Conservation (phyloP, 331 rosid species). For the Pyrus hybrid region DNA sequence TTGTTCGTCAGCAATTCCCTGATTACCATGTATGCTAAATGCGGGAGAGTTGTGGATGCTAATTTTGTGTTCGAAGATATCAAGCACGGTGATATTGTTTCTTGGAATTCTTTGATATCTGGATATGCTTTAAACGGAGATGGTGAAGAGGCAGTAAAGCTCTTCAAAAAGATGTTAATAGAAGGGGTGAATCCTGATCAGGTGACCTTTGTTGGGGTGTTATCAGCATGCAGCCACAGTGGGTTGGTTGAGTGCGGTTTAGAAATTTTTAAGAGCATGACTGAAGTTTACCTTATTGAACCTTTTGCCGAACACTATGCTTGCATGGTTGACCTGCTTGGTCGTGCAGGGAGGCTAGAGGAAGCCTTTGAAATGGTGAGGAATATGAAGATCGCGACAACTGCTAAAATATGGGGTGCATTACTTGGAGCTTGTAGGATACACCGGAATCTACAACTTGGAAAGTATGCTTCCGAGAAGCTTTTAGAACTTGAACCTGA, state of each 20-base stretch:
- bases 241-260: constrained; percentile 28
- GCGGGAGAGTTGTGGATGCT: constrained; percentile 19
- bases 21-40: constrained; percentile 37
- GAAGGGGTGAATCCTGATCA: constrained; percentile 27
- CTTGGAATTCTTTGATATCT: constrained; percentile 40
- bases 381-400: constrained; percentile 23
- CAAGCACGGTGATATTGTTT: constrained; percentile 20
- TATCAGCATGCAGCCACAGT: constrained; percentile 37
- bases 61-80: constrained; percentile 19
- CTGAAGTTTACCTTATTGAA: constrained; percentile 14
- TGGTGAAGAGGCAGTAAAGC: constrained; percentile 26
- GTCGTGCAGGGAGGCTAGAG: constrained; percentile 35
- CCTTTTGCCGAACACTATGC: constrained; percentile 33
- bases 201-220: constrained; percentile 28
- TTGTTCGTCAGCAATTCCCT: constrained; percentile 31
- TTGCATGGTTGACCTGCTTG: constrained; percentile 35
- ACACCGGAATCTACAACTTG: constrained; percentile 21
- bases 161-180: constrained; percentile 23
- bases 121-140: constrained; percentile 31
- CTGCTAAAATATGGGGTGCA: constrained; percentile 31
- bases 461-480: constrained; percentile 18
- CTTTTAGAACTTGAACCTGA: constrained; percentile 28
- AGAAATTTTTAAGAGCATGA: constrained; percentile 21
- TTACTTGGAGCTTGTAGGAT: constrained; percentile 35
- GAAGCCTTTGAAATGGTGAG: constrained; percentile 25